Evolutionary conservation across 192 early-diverging fungal genomes (phyloP), one percentile per base, ranked within the genome.

Genomic region (Rhizoclosmatium globosum): DNA sequence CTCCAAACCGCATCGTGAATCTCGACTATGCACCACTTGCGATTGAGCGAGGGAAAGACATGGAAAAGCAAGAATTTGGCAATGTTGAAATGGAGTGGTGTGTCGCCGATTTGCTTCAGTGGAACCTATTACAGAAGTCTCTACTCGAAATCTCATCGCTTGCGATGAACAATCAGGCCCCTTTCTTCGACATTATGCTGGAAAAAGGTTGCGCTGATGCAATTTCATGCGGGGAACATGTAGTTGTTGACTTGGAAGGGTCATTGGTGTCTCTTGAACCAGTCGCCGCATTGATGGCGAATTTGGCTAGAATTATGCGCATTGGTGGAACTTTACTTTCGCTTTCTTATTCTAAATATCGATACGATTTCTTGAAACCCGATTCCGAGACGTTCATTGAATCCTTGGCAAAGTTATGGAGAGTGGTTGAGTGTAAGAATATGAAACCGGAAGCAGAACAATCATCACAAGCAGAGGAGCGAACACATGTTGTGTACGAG

Each of bases 201-300:
- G 71, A 72, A 38, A 72, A 72, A 41, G 58, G 71, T 17, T 58
- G 50, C 42, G 71, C 71, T 19, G 71, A 72, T 41, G 71, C 71
- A 13, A 72, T 72, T 43, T 72, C 53, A 11, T 72, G 71, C 43
- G 71, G 71, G 2, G 23, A n/a, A 9, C 17, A 72, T 58, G 71
- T 72, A 7, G 11, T 41, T 13, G 31, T 31, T 31, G 31, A 31
- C 31, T 31, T 31, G 31, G 31, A 31, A 31, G 31, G 31, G 31
- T 11, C 42, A 1, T 38, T 13, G 19, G 6, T 58, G 13, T 21
- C 47, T 38, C 44, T 56, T 56, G 21, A 13, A n/a, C 62, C 62
- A 41, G 23, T 23, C 9, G 62, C 31, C 21, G 62, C 62, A 31
- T 31, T 64, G 9, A 31, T 31, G 39, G 9, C 31, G 17, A 9